Base-by-base conservation (phyloP, 306 rosid genomes). In the Mimosa bimucronata region DNA sequence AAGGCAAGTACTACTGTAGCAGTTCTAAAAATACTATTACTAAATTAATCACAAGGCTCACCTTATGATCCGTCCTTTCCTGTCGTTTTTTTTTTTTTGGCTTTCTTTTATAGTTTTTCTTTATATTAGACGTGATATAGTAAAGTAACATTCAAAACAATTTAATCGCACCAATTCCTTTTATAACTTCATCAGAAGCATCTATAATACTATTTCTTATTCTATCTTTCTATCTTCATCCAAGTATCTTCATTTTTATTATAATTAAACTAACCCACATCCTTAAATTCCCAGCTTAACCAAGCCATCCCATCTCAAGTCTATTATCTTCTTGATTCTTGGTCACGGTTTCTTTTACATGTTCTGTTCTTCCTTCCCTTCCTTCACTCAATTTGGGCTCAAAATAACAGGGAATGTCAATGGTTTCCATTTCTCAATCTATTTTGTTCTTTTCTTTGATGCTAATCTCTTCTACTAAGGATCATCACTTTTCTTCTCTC, bases 301-400 rank as follows among this genome's bases (percentile, higher is more conserved):
- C 69, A 8, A 74, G 11, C 53, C 13, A 74, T 74, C 83, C 77
- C 46, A 5, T n/a, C 55, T 46, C n/a, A 66, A 65, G 44, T 53
- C 34, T 64, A 71, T 42, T 77, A 58, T 64, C 67, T 73, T 55
- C 61, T 50, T 26, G 7, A 26, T 57, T 55, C 31, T 31, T 3
- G 9, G 40, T 73, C 80, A 74, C 79, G 16, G 23, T 44, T 23
- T 25, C 61, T 53, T 31, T 77, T 1, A 45, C 65, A 38, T 42
- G 46, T 70, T 69, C 34, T 14, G 19, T 2, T 23, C 28, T 70
- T 14, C 44, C 57, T 2, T 42, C 57, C 21, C 57, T 69, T 82
- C 28, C 65, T 11, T 68, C 73, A 34, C 29, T 6, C 61, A 30
- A 29, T 46, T 52, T 74, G n/a, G 46, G 11, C 10, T 4, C 50